Evolutionary conservation across 2,329 filamentous ascomycete species (phyloP).

Genomic region (Thielaviopsis euricoi): DNA sequence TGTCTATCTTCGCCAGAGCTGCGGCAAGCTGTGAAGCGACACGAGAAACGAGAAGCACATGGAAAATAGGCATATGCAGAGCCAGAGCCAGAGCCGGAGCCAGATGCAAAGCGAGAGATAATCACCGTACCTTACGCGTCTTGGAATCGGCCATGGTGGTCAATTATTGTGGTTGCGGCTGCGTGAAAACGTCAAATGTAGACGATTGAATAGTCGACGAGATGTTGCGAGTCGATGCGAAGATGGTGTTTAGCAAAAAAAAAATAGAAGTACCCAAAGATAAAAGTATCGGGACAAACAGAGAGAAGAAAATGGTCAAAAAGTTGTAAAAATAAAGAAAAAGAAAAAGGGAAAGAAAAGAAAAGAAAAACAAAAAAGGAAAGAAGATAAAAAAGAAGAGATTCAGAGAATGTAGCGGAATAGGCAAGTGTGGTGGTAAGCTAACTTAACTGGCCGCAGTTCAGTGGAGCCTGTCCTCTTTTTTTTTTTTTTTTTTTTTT

Average conservation of each 20-base stretch:
- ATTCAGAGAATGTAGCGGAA: background rate
- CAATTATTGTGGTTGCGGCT: no score
- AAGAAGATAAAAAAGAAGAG: background rate
- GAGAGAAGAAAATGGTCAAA: background rate
- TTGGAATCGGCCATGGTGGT: conserved; percentile 9
- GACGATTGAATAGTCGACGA: no score
- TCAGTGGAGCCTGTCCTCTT: no score
- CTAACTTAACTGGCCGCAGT: no score
- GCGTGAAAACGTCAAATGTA: no score
- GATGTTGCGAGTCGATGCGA: background rate
- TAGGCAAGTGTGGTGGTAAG: no score
- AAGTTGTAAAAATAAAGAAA: no score
- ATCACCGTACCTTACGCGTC: conserved; percentile 7
- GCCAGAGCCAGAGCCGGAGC: background rate
- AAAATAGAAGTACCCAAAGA: background rate
- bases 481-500: no score
- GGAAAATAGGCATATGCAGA: background rate
- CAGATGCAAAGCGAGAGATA: background rate
- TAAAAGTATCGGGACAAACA: background rate
- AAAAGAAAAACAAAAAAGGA: background rate
- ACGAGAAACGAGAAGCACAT: no score
- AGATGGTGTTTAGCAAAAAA: no score
- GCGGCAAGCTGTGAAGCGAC: no score
- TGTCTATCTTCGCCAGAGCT: no score
- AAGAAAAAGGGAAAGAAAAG: background rate